Base-by-base conservation (phyloP, 2,329 filamentous ascomycete species). In the Pseudofabraea citricarpa region DNA sequence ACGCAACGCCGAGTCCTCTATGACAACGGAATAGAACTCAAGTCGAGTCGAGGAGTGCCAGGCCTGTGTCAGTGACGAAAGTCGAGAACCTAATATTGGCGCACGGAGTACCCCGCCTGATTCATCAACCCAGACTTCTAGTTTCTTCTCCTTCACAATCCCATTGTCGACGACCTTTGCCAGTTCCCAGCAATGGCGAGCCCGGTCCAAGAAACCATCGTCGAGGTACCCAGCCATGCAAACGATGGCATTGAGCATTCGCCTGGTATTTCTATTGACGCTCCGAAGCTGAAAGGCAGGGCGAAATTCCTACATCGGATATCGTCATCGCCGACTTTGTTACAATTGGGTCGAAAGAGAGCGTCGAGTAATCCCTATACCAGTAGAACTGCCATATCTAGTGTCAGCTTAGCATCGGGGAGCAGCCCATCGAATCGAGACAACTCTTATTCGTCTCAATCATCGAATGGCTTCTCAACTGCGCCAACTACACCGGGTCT, bases 251-350 rank as follows among this genome's bases (percentile, higher is more conserved):
- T 55, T 41, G 53, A 58, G 45, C 54, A 50, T 41, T 52, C 55
- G 15, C 54, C 54, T 36, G 51, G 51, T 22, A 57, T 58, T 31
- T 43, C 53, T 9, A 57, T 54, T 46, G 57, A 54, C 20, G 45
- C 40, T 26, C 48, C 46, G 13, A 62, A 56, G 42, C 46, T 53
- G 36, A 63, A 60, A 46, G 60, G 56, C 21, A 50, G 55, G 43
- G 52, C 57, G 19, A 58, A 54, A 38, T 47, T 64, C 24, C 49
- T 64, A 2, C 57, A 63, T 42, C 56, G 60, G 36, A 61, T 63
- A 22, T 62, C 60, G 4, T 63, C 62, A 4, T 63, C 61, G 2
- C 58, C 59, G 18, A 58, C 61, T 39, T 51, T 62, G 10, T 51
- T 49, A 37, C 55, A 59, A 37, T 40, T 60, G 2, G 45, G 56